Percentiles rank a stretch among this genome's conserved stretches.
Conservation (phyloP, 176 grass and related monocot species). For the Avena eriantha region DNA sequence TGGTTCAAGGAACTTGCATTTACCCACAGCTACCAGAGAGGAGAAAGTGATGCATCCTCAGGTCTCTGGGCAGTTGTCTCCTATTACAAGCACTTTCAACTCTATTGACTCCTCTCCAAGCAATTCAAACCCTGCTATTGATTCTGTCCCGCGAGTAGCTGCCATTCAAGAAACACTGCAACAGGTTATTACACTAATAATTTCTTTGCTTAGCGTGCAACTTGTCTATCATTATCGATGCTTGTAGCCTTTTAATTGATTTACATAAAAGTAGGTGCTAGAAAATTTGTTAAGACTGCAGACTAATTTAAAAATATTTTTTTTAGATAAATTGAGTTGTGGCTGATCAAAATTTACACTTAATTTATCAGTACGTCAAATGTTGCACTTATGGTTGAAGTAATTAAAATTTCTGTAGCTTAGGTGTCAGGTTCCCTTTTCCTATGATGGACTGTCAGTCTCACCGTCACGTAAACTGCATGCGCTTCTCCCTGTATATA, state of each 20-base stretch:
- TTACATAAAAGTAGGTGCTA: slow-evolving; percentile 13
- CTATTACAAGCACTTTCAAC: slow-evolving; percentile 51
- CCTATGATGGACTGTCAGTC: not conserved
- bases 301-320: not conserved
- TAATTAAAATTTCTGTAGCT: not conserved
- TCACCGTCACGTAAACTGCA: not conserved
- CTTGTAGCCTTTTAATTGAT: not conserved
- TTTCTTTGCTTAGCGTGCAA: not conserved
- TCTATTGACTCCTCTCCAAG: slow-evolving; percentile 54
- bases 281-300: not conserved
- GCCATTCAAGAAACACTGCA: slow-evolving; percentile 72
- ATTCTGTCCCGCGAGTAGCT: slow-evolving; percentile 50
- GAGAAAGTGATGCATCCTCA: slow-evolving; percentile 60
- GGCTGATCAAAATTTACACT: not conserved
- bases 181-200: slow-evolving; percentile 54
- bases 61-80: slow-evolving; percentile 44
- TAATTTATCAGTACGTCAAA: not conserved
- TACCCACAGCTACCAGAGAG: slow-evolving; percentile 50
- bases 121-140: slow-evolving; percentile 43
- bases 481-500: too few species aligned
- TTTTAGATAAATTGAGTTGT: not conserved
- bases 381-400: not conserved
- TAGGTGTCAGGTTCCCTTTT: not conserved
- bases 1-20: slow-evolving; percentile 43
- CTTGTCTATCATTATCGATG: not conserved